Percentiles rank a stretch among this genome's conserved stretches.
These are phyloP conservation scores for Colletotrichum sp. DNA, from an alignment of 2,329 filamentous ascomycete species.

Conservation along the genomic window DNA sequence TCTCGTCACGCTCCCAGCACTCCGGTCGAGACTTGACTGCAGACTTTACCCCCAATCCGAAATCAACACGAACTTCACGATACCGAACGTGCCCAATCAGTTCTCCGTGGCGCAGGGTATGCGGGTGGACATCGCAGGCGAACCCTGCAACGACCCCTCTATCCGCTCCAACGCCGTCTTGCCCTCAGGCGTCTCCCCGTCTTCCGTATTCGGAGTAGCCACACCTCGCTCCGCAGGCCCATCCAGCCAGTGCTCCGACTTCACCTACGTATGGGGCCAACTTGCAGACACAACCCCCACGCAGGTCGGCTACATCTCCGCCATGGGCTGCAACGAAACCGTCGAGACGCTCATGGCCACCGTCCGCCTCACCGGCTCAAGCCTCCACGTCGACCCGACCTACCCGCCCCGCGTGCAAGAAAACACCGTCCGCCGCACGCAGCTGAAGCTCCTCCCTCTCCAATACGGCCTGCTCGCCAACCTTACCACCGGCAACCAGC, in stretches of 20 bases:
- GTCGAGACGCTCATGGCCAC: conserved; percentile 31
- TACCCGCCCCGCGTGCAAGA: conserved; percentile 32
- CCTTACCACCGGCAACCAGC: conserved; percentile 27
- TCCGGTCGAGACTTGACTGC: conserved; percentile 36
- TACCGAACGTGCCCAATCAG: conserved; percentile 10
- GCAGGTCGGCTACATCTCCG: conserved; percentile 33
- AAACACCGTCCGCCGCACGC: conserved; percentile 21
- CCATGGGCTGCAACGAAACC: conserved; percentile 43
- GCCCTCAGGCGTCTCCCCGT: background rate
- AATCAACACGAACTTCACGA: conserved; percentile 27
- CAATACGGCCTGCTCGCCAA: conserved; percentile 34
- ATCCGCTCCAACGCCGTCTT: conserved; percentile 24
- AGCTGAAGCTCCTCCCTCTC: conserved; percentile 28
- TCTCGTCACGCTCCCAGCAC: conserved; percentile 30
- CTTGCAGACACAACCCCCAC: conserved; percentile 28
- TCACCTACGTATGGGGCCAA: conserved; percentile 40
- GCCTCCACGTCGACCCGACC: conserved; percentile 30
- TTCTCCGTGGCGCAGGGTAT: background rate
- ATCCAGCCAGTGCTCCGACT: conserved; percentile 33
- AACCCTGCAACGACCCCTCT: conserved; percentile 20
- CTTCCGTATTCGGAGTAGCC: conserved; percentile 28
- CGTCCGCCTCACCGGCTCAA: conserved; percentile 26
- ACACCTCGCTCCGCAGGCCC: conserved; percentile 1
- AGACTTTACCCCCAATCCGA: conserved; percentile 25
- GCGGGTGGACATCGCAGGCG: conserved; percentile 24